Evolutionary conservation across 1,284 basidiomycete genomes (phyloP), one percentile per base, ranked within the genome.

Genomic region (Ganoderma resinaceum): DNA sequence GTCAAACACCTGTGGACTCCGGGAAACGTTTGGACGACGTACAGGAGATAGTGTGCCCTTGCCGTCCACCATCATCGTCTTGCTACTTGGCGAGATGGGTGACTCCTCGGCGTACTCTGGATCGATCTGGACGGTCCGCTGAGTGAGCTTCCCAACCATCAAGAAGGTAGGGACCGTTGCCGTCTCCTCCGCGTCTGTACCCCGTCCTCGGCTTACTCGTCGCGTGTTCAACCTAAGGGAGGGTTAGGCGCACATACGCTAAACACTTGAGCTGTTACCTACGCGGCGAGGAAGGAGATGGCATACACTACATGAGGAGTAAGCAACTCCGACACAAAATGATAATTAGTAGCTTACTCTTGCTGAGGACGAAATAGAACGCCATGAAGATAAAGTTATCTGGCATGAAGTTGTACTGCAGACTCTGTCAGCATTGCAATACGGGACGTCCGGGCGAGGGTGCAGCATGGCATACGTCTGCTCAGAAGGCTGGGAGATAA

Each of bases 201-300:
- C 83, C 58, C 80, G 80, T 8, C 83, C 84, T n/a, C 82, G 79
- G 55, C 82, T 77, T 61, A 81, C 80, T 62, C 80, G 76, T 59
- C 85, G 79, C 20, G 84, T 84, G 76, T 85, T 85, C 20, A 85
- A 73, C 6, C 83, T 83, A 61, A 62, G 72, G n/a, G 23, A 49
- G 14, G 23, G 26, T 66, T 53, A 58, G 35, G 40, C 38, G 35
- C 7, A 58, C 23, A 33, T 8, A 61, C 46, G 33, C 0, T 40
- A 0, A 12, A 40, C 14, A 23, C 5, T 52, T 31, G 43, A 38
- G 61, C 40, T 29, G 40, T 23, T 23, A 67, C 87, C 66, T 75
- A 91, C 88, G 90, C 89, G 66, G 89, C 88, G 74, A 91, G 81
- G 76, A 89, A 89, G 5, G 90, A 91, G 66, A 90, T 87, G 1